Base-by-base conservation (phyloP, 768 basidiomycete genomes). In the Stropharia rugosoannulata region DNA sequence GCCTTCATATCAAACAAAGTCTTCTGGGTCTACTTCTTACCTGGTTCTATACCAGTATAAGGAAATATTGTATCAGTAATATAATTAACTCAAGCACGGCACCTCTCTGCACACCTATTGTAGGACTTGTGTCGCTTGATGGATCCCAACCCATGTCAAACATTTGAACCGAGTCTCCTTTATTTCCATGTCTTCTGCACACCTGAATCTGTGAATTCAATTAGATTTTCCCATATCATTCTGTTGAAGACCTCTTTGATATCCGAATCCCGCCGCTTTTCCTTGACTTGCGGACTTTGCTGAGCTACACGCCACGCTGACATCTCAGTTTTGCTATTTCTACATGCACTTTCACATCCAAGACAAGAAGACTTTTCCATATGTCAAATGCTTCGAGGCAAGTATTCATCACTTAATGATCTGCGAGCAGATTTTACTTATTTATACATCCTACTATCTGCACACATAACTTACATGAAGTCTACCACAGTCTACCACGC, bases 201-300 rank as follows among this genome's bases (percentile, higher is more conserved):
- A 5, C 42, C 41, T 52, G 41, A 16, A 22, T 43, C 29, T 44
- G 51, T 44, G 51, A 45, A 45, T 19, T 18, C 42, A 13, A 16
- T 12, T 15, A 12, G 12, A 19, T 15, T 49, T 49, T 49, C 47
- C 47, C 35, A 49, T 49, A n/a, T 8, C 47, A 15, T 6, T 10
- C 25, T 25, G 13, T 18, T 7, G 3, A 35, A 27, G 45, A 25
- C 5, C 25, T 15, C 15, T 46, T n/a, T 16, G 51, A 52, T 42
- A 22, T 35, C 51, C 51, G 51, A 52, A 10, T 43, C 18, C 51
- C 51, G 51, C 51, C 51, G 51, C 29, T 44, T 25, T 25, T 41
- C 32, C 40, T 42, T 35, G 42, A 52, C 42, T 52, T 32, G 32
- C 35, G 42, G 44, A 18, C 51, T 36, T 32, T 36, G 42, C n/a